Evolutionary conservation across 371 early-diverging fungal genomes (phyloP), one percentile per base, ranked within the genome.

Genomic region (Mucor mucedo): DNA sequence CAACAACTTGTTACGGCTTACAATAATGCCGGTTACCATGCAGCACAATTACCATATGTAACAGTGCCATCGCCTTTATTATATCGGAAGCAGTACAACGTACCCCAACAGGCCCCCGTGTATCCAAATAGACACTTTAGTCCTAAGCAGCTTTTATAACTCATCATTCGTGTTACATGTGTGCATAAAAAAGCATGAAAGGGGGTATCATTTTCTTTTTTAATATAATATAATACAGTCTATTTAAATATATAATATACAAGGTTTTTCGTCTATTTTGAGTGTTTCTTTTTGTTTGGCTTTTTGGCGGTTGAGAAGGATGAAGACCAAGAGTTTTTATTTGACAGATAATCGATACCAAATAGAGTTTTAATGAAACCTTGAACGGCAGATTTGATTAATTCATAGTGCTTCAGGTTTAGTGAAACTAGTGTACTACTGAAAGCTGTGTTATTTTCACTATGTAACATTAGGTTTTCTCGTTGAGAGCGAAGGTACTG

Each of bases 361-460:
- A 62, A 62, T 28, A 55, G 54, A n/a, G 54, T 29, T 16, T 47
- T 39, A 14, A 62, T 47, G 28, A 76, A 79, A 21, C 68, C 75
- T 42, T 74, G 72, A 32, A 79, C 65, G 66, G 74, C 66, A 16
- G 69, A 69, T 33, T 71, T 73, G 28, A 73, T 54, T 16, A 75
- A 49, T 52, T 74, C 73, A 58, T 75, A 65, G 11, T 75, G 69
- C 13, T 69, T 55, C 29, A 64, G 52, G 16, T 73, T 67, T 0
- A 68, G 53, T 29, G 64, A 60, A 32, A 54, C 40, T 10, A 68
- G 48, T 14, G 54, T 62, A 33, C 61, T 50, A 16, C 30, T 56
- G 1, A 64, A 45, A 5, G 60, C 39, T 44, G 71, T 65, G 3
- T 62, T 66, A 30, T 66, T 61, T 21, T 66, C 64, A 39, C 65